Percentiles rank a stretch among this genome's conserved stretches.
phyloP scores from a whole-genome alignment of 148 eudicot species.

The Cornus controversa region DNA sequence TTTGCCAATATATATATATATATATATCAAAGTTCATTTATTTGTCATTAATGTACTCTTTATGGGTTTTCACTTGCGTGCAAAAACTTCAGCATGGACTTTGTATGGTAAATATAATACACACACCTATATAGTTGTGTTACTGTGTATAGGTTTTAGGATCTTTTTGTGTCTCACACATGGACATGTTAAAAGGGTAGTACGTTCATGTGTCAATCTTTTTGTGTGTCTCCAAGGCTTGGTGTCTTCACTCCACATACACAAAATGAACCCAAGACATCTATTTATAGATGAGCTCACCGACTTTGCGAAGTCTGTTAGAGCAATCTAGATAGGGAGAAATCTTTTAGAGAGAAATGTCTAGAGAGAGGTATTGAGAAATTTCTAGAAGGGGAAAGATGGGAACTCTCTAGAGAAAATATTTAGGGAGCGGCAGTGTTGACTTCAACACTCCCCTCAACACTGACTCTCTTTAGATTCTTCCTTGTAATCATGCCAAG shows the following conservation, averaged over 20 bases:
- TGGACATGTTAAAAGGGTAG: neutral
- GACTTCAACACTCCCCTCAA: conserved; percentile 71
- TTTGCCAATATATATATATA: neutral
- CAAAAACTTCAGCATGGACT: neutral
- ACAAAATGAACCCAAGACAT: too few species aligned
- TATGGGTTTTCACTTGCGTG: neutral
- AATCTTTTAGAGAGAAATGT: too few species aligned
- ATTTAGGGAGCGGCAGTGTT: too few species aligned
- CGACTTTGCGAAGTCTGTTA: too few species aligned
- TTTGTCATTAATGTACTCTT: neutral
- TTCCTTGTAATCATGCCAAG: too few species aligned
- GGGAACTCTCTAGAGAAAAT: too few species aligned
- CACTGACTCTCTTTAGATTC: too few species aligned
- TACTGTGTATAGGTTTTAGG: neutral
- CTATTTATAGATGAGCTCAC: too few species aligned
- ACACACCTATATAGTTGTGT: neutral
- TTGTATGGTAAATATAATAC: neutral
- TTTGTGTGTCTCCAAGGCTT: conserved; percentile 35
- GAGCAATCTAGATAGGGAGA: too few species aligned
- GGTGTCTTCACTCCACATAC: too few species aligned
- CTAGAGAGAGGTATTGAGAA: conserved; percentile 70
- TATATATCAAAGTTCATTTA: neutral
- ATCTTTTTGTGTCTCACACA: neutral
- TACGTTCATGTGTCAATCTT: too few species aligned
- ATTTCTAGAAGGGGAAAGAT: conserved; percentile 61